Conservation (phyloP, 352 stramenopile genomes). For the Globisporangium middletonii region DNA sequence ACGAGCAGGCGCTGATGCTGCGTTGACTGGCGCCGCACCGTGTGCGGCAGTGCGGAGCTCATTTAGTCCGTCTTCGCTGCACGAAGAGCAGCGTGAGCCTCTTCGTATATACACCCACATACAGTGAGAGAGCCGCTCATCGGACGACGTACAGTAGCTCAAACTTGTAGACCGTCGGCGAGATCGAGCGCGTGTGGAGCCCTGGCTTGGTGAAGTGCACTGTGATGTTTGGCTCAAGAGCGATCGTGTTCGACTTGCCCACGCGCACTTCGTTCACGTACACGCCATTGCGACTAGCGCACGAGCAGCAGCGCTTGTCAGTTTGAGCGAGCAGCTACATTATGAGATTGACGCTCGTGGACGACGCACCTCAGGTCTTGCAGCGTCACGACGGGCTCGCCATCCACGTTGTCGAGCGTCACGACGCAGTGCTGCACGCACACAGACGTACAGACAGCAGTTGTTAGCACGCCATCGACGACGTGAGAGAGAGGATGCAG, state of each 20-base stretch:
- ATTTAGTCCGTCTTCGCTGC: neutral
- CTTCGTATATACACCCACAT: neutral
- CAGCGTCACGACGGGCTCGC: constrained; percentile 29
- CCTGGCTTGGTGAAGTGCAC: constrained; percentile 72
- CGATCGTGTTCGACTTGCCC: constrained; percentile 27
- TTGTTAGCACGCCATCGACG: neutral
- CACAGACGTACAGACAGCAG: constrained; percentile 3
- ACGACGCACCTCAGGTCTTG: constrained; percentile 46
- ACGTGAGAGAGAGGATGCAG: neutral
- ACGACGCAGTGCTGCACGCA: constrained; percentile 52
- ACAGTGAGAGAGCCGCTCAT: neutral
- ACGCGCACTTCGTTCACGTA: constrained; percentile 61
- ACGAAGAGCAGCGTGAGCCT: neutral
- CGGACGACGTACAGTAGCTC: constrained; percentile 49
- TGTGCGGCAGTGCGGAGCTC: too few species aligned
- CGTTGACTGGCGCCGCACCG: neutral
- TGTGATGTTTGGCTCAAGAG: constrained; percentile 35
- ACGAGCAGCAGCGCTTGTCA: constrained; percentile 13
- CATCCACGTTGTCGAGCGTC: constrained; percentile 23
- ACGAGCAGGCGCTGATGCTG: neutral
- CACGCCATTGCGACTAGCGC: constrained; percentile 35
- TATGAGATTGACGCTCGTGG: neutral
- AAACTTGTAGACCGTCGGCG: constrained; percentile 54
- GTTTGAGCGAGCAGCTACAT: neutral
- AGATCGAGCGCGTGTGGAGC: constrained; percentile 16